Evolutionary conservation across 2,329 filamentous ascomycete species (phyloP).

Genomic region (Penicillium sp.): DNA sequence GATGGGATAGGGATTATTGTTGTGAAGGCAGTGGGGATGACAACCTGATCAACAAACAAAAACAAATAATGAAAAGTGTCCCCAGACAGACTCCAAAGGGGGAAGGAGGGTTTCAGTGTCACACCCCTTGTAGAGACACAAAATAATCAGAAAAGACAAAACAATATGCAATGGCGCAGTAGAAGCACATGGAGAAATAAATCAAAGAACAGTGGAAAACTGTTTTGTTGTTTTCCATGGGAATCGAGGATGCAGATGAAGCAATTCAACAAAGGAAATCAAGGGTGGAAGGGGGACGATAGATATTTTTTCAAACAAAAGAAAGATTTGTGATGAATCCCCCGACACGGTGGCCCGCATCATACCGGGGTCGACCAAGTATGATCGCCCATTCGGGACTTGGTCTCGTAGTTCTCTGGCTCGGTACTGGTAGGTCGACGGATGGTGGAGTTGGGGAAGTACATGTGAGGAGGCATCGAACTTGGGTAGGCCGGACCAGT

Average conservation of each 20-base stretch:
- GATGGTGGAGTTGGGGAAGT: constrained; percentile 72
- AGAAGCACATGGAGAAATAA: constrained; percentile 16
- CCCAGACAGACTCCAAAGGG: constrained; percentile 18
- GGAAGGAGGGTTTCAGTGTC: constrained; percentile 1
- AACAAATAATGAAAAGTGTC: constrained; percentile 16
- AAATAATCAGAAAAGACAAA: constrained; percentile 24
- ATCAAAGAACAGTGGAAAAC: constrained; percentile 27
- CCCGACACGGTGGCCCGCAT: constrained; percentile 18
- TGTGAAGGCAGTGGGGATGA: constrained; percentile 20
- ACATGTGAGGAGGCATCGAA: constrained; percentile 65
- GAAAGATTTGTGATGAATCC: constrained; percentile 17
- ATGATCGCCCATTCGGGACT: constrained; percentile 52
- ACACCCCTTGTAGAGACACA: constrained; percentile 21
- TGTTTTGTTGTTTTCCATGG: constrained; percentile 24
- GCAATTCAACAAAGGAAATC: constrained; percentile 33
- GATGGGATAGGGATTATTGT: constrained; percentile 16
- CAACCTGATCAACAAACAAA: constrained; percentile 19
- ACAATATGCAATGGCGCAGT: constrained; percentile 14
- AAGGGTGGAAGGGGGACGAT: background rate
- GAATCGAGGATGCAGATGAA: constrained; percentile 36
- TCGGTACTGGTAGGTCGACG: constrained; percentile 78
- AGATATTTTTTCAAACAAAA: constrained; percentile 20
- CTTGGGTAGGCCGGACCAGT: constrained; percentile 58
- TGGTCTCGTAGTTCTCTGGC: constrained; percentile 69
- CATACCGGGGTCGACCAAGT: constrained; percentile 47